These are phyloP conservation scores for Torulaspora maleeae DNA, from an alignment of 805 yeast species.

Conservation along the genomic window DNA sequence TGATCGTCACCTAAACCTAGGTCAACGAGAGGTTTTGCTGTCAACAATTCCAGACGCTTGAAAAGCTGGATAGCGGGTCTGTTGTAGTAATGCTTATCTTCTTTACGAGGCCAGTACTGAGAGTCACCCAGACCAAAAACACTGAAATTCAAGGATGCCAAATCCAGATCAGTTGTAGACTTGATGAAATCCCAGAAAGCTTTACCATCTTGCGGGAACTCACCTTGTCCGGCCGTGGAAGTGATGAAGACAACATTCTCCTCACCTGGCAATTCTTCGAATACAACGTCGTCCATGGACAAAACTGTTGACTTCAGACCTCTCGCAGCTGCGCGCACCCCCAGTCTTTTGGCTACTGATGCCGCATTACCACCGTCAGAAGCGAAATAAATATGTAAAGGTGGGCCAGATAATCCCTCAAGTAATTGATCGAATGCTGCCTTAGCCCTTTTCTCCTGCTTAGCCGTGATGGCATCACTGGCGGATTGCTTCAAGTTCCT, in stretches of 20 bases:
- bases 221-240: conserved; percentile 96
- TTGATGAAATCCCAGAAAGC: conserved; percentile 71
- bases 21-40: conserved; percentile 68
- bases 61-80: conserved; percentile 78
- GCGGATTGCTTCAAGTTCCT: conserved; percentile 63
- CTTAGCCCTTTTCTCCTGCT: conserved; percentile 64
- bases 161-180: conserved; percentile 58
- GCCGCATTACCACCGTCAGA: conserved; percentile 92
- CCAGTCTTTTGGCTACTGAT: conserved; percentile 70
- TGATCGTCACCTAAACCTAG: conserved; percentile 95
- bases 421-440: conserved; percentile 71
- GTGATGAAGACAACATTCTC: conserved; percentile 66
- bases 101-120: conserved; percentile 94
- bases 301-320: conserved; percentile 54
- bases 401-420: conserved; percentile 90
- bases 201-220: conserved; percentile 74
- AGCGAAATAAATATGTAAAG: conserved; percentile 78
- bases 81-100: conserved; percentile 89
- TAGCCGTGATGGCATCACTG: conserved; percentile 54
- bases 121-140: conserved; percentile 94
- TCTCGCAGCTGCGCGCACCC: conserved; percentile 72
- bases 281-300: conserved; percentile 60
- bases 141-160: conserved; percentile 59
- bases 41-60: conserved; percentile 60
- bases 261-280: conserved; percentile 66